These are phyloP conservation scores for Saccharomycopsis sp. DNA, from an alignment of 805 yeast species.

Conservation along the genomic window DNA sequence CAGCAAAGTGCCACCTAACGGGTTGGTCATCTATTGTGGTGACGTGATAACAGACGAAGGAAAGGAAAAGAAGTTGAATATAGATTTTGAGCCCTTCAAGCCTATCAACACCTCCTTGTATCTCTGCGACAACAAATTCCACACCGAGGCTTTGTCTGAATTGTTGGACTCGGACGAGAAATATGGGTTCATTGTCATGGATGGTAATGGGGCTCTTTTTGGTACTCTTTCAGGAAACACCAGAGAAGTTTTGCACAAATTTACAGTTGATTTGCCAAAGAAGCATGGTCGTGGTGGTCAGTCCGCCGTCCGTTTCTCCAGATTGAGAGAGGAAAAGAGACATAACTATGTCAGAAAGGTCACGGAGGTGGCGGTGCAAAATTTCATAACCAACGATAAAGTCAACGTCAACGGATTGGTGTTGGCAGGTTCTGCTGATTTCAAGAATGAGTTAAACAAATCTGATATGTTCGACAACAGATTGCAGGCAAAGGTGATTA, in stretches of 20 bases:
- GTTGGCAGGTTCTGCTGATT: conserved; percentile 98
- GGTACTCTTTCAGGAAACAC: conserved; percentile 96
- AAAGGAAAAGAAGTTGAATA: conserved; percentile 91
- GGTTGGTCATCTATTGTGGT: conserved; percentile 96
- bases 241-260: conserved; percentile 91
- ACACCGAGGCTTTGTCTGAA: conserved; percentile 93
- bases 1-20: conserved; percentile 86
- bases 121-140: conserved; percentile 96
- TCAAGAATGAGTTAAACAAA: conserved; percentile 87
- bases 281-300: conserved; percentile 99
- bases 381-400: conserved; percentile 91
- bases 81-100: conserved; percentile 97
- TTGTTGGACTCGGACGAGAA: conserved; percentile 90
- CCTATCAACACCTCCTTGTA: conserved; percentile 97
- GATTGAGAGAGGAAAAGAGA: conserved; percentile 98
- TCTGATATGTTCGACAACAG: conserved; percentile 92
- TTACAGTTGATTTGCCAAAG: conserved; percentile 95
- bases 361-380: conserved; percentile 96
- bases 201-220: conserved; percentile 96
- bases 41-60: conserved; percentile 97
- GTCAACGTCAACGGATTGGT: conserved; percentile 91
- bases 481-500: conserved; percentile 77
- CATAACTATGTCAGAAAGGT: conserved; percentile 98
- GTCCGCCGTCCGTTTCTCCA: conserved; percentile 97
- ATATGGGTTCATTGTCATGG: conserved; percentile 98